Percentiles rank a stretch among this genome's conserved stretches.
Conservation (phyloP, 345 rosid genomes). For the Eucalyptus grandis region DNA sequence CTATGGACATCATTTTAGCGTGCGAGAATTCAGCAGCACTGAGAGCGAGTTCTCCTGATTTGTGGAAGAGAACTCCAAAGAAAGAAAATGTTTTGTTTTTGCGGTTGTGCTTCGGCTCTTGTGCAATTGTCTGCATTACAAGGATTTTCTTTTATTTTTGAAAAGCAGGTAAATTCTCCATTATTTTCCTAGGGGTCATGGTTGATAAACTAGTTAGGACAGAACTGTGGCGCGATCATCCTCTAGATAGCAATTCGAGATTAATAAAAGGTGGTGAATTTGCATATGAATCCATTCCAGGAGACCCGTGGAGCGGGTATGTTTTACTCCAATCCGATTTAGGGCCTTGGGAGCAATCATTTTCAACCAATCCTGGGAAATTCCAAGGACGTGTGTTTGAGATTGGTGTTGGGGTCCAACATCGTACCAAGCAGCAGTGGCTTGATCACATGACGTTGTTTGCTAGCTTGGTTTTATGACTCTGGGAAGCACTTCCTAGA, state of each 20-base stretch:
- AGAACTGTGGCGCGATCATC: not conserved
- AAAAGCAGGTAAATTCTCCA: not conserved
- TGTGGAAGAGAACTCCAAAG: not conserved
- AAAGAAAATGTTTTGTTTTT: not conserved
- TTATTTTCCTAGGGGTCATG: not conserved
- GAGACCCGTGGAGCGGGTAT: not conserved
- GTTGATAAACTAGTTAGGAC: not conserved
- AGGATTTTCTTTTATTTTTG: not conserved
- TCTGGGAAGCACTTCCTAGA: not conserved
- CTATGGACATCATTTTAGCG: not conserved
- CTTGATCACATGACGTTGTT: not conserved
- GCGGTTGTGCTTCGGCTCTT: not conserved
- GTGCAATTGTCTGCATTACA: not conserved
- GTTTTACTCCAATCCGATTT: not conserved
- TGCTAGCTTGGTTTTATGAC: not conserved
- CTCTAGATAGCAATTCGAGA: not conserved
- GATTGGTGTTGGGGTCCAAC: not conserved
- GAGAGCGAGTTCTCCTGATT: not conserved
- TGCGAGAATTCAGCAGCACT: not conserved
- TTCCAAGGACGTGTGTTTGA: not conserved
- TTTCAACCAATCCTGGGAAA: not conserved
- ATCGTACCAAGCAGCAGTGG: not conserved
- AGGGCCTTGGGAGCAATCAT: not conserved
- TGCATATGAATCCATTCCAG: not conserved
- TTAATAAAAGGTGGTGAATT: not conserved